Percentiles rank a stretch among this genome's conserved stretches.
Evolutionary conservation across 1,284 basidiomycete genomes (phyloP).

Genomic region (Porphyrellus sp.): DNA sequence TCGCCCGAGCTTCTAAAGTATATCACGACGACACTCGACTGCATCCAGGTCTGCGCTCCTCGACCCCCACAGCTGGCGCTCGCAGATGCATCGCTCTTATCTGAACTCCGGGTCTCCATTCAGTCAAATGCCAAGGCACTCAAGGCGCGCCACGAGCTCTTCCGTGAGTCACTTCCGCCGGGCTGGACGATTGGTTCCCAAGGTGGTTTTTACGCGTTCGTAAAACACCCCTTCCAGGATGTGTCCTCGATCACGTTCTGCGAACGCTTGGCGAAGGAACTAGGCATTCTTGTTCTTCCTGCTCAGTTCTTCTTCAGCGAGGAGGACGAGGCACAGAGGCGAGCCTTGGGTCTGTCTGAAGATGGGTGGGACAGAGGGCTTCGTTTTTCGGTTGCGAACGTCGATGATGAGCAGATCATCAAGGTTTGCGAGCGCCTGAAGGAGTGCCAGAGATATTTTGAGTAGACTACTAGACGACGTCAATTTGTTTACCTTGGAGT

Average conservation of each 20-base stretch:
- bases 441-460: slow-evolving; percentile 37
- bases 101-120: slow-evolving; percentile 53
- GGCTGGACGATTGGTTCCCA: slow-evolving; percentile 63
- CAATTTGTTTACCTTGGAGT: background rate
- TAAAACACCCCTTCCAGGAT: slow-evolving; percentile 63
- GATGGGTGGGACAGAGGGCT: slow-evolving; percentile 54
- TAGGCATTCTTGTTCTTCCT: slow-evolving; percentile 69
- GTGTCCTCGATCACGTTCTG: slow-evolving; percentile 55
- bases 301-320: slow-evolving; percentile 61
- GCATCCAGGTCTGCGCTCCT: slow-evolving; percentile 77
- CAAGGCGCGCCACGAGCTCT: slow-evolving; percentile 56
- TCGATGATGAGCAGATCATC: slow-evolving; percentile 59
- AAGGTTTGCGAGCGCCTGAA: slow-evolving; percentile 58
- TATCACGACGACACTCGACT: slow-evolving; percentile 70
- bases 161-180: slow-evolving; percentile 46
- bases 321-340: slow-evolving; percentile 25
- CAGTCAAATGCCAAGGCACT: slow-evolving; percentile 50
- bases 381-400: slow-evolving; percentile 81
- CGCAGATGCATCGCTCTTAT: slow-evolving; percentile 15
- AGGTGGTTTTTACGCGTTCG: slow-evolving; percentile 77
- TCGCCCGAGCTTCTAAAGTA: slow-evolving; percentile 54
- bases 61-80: slow-evolving; percentile 66
- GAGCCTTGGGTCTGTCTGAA: slow-evolving; percentile 23
- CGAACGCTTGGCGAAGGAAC: slow-evolving; percentile 53
- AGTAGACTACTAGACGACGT: slow-evolving; percentile 5